Percentiles rank a stretch among this genome's conserved stretches.
Conservation (phyloP, 2,329 filamentous ascomycete genomes). For the Xylaria sp. region DNA sequence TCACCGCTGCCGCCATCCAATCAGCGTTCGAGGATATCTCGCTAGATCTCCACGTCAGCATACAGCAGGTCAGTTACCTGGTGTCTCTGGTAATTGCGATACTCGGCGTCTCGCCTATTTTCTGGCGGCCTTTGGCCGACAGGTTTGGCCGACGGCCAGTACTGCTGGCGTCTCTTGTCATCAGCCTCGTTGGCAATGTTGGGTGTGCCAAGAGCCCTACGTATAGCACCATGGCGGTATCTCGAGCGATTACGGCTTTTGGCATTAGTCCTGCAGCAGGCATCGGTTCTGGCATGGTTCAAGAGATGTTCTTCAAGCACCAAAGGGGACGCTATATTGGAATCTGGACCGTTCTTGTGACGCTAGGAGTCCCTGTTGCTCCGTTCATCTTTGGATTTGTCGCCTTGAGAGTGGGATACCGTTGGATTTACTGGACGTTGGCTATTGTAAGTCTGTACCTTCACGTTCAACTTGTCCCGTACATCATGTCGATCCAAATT, state of each 20-base stretch:
- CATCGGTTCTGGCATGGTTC: slow-evolving; percentile 31
- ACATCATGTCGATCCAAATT: background rate
- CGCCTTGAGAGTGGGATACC: slow-evolving; percentile 31
- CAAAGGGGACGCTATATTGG: slow-evolving; percentile 31
- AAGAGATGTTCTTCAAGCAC: slow-evolving; percentile 34
- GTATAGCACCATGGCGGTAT: slow-evolving; percentile 27
- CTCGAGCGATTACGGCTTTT: slow-evolving; percentile 25
- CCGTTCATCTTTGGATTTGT: slow-evolving; percentile 35
- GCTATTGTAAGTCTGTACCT: slow-evolving; percentile 31
- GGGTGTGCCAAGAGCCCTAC: slow-evolving; percentile 32
- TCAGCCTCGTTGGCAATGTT: slow-evolving; percentile 28
- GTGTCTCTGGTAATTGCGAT: slow-evolving; percentile 30
- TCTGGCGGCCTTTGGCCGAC: slow-evolving; percentile 31
- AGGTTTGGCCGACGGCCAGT: slow-evolving; percentile 32
- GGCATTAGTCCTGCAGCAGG: slow-evolving; percentile 31
- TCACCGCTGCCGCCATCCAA: slow-evolving; percentile 29
- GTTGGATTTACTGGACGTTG: slow-evolving; percentile 35
- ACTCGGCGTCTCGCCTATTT: slow-evolving; percentile 29
- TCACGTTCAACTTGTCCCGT: background rate
- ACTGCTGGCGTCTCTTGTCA: slow-evolving; percentile 26
- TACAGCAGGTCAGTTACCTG: slow-evolving; percentile 33
- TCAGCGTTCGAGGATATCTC: slow-evolving; percentile 32
- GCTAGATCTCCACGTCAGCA: slow-evolving; percentile 25
- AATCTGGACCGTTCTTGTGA: slow-evolving; percentile 34
- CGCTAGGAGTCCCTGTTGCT: slow-evolving; percentile 29